Percentiles rank a stretch among this genome's conserved stretches.
phyloP scores from a whole-genome alignment of 2,329 filamentous ascomycete genomes.

The Ceratocystis albifundus region DNA sequence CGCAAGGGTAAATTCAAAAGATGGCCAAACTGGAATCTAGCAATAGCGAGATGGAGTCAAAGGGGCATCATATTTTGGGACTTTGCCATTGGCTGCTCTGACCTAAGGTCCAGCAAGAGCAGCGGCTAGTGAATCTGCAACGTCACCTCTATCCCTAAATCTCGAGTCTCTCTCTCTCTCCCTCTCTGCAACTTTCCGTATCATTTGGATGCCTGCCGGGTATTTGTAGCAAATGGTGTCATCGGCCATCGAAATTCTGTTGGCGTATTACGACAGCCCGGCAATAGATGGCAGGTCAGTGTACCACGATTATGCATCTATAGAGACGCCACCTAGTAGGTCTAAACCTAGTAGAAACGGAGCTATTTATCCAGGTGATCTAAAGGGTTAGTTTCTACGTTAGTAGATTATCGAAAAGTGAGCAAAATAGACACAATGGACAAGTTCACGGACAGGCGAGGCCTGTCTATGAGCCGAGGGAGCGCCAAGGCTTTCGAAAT shows the following conservation, averaged over 20 bases:
- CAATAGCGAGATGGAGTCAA: not conserved
- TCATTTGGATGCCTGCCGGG: not conserved
- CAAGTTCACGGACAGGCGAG: not conserved
- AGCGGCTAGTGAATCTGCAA: too few species aligned
- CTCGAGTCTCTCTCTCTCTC: too few species aligned
- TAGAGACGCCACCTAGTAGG: not conserved
- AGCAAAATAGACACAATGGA: not conserved
- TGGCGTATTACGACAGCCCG: slow-evolving; percentile 3
- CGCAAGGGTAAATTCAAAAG: not conserved
- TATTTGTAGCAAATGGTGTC: slow-evolving; percentile 1
- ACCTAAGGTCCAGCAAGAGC: too few species aligned
- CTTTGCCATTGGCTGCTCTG: too few species aligned
- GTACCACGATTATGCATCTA: not conserved
- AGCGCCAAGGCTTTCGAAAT: not conserved
- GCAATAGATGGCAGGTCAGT: not conserved
- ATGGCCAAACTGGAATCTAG: not conserved
- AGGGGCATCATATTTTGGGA: too few species aligned
- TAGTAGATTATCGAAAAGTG: not conserved
- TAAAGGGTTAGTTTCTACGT: not conserved
- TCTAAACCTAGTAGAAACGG: not conserved
- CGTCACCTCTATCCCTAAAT: too few species aligned
- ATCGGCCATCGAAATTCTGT: slow-evolving; percentile 1
- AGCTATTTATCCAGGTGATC: too few species aligned
- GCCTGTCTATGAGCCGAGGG: not conserved
- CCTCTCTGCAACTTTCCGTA: not conserved